Conservation (phyloP, 257 asterid genomes). For the Capsicum rhomboideum region DNA sequence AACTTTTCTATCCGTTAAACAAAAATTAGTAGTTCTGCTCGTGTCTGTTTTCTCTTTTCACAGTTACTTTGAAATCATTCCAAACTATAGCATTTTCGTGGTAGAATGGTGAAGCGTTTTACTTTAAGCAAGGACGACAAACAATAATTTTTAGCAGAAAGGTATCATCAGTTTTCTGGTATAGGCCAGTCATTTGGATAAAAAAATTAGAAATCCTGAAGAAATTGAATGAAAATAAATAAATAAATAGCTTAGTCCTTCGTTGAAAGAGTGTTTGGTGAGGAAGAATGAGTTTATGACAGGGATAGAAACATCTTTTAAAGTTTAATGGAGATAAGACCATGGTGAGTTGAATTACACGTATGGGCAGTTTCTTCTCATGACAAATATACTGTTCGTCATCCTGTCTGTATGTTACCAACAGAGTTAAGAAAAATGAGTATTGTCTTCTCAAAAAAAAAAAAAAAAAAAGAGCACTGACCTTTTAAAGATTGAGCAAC, state of each 20-base stretch:
- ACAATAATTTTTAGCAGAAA: background rate
- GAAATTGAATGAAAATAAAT: background rate
- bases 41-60: background rate
- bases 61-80: background rate
- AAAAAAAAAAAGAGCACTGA: background rate
- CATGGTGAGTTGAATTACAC: background rate
- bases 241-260: background rate
- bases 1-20: background rate
- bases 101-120: background rate
- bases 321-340: background rate
- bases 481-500: background rate
- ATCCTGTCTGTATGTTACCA: background rate
- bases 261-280: background rate
- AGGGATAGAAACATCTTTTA: background rate
- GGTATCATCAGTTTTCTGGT: background rate
- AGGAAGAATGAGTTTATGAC: background rate
- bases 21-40: background rate
- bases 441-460: background rate
- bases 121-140: background rate
- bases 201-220: background rate
- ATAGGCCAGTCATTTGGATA: background rate
- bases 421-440: background rate
- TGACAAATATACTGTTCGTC: background rate
- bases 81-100: background rate
- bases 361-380: background rate